phyloP scores from a whole-genome alignment of 164 flowering plant species.

The Echeveria elegans region DNA sequence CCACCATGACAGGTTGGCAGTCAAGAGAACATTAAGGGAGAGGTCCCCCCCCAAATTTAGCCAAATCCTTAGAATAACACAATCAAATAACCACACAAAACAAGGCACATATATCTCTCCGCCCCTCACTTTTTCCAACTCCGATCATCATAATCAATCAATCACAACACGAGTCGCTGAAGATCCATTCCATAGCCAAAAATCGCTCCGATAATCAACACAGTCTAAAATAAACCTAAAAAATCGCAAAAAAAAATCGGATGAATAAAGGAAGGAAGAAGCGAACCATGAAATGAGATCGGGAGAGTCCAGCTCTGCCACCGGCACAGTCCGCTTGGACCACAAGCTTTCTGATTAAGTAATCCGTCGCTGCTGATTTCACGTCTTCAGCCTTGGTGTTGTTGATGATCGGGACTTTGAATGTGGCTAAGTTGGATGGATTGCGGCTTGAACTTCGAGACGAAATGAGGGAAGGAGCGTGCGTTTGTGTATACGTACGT shows the following conservation, averaged over 20 bases:
- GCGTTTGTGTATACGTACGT: neutral
- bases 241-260: neutral
- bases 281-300: conserved; percentile 1
- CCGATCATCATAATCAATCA: neutral
- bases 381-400: neutral
- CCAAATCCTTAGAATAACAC: neutral
- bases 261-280: neutral
- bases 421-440: neutral
- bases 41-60: neutral
- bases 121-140: neutral
- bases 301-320: neutral
- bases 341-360: conserved; percentile 1
- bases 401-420: neutral
- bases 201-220: neutral
- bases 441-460: no score
- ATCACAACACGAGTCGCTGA: neutral
- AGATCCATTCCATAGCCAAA: neutral
- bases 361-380: conserved; percentile 6
- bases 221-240: neutral
- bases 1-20: neutral
- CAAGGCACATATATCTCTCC: neutral
- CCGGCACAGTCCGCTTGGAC: neutral
- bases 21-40: neutral
- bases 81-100: conserved; percentile 1
- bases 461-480: neutral